Conservation (phyloP, 2,329 filamentous ascomycete genomes). For the Drechslerella coelobrocha region DNA sequence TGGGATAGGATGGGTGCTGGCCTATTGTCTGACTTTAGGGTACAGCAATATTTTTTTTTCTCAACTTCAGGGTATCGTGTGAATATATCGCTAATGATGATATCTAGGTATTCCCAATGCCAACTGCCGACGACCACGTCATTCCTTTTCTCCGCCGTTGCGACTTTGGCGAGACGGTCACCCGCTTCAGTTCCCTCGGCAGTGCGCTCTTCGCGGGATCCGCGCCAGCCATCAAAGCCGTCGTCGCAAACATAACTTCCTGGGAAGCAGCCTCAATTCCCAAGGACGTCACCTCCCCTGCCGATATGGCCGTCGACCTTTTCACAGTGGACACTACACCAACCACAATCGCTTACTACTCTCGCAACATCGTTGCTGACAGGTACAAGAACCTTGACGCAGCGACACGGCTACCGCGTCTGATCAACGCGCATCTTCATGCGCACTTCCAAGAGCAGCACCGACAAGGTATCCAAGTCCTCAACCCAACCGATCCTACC, state of each 20-base stretch:
- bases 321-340: conserved; percentile 68
- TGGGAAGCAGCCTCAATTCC: conserved; percentile 58
- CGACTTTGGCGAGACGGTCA: conserved; percentile 72
- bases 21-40: conserved; percentile 72
- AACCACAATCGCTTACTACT: conserved; percentile 79
- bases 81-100: neutral
- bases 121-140: conserved; percentile 72
- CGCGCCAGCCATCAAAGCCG: conserved; percentile 28
- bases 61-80: neutral
- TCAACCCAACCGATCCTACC: conserved; percentile 79
- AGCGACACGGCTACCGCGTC: conserved; percentile 67
- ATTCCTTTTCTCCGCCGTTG: conserved; percentile 76
- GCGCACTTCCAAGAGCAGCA: conserved; percentile 82
- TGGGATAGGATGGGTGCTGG: conserved; percentile 92
- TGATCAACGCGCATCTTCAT: conserved; percentile 87
- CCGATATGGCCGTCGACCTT: conserved; percentile 50
- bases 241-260: conserved; percentile 65
- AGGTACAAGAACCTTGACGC: conserved; percentile 70
- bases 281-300: conserved; percentile 58
- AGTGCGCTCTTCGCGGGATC: conserved; percentile 71
- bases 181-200: conserved; percentile 74
- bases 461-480: conserved; percentile 75
- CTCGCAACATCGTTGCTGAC: conserved; percentile 66
- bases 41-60: conserved; percentile 25
- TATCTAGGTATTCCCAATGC: conserved; percentile 84